A percentile compares a stretch with the other conserved stretches of the same genome.
These are phyloP conservation scores for Brasilioporus rufonigricans DNA, from an alignment of 768 basidiomycete species.

Conservation along the genomic window DNA sequence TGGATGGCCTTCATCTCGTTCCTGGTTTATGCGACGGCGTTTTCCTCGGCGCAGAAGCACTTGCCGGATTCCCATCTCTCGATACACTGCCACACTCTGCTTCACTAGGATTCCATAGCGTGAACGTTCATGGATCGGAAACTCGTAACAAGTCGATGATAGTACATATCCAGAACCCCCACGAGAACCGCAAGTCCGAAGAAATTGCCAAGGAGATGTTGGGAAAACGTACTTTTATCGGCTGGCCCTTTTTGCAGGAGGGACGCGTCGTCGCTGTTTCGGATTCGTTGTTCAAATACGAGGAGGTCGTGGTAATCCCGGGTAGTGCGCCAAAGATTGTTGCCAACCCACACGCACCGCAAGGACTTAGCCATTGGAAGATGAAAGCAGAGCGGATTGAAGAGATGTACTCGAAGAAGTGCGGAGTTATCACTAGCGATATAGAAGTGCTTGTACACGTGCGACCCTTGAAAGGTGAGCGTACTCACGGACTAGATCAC, in stretches of 20 bases:
- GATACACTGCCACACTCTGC: conserved; percentile 82
- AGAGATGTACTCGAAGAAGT: conserved; percentile 81
- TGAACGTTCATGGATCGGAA: conserved; percentile 91
- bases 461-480: conserved; percentile 83
- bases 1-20: conserved; percentile 80
- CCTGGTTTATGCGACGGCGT: conserved; percentile 89
- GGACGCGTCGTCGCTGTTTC: conserved; percentile 84
- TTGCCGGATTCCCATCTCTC: conserved; percentile 96
- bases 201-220: conserved; percentile 75
- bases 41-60: conserved; percentile 75
- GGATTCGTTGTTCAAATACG: conserved; percentile 84
- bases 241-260: conserved; percentile 96
- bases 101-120: conserved; percentile 77
- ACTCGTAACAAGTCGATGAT: conserved; percentile 93
- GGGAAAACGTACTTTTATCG: conserved; percentile 72
- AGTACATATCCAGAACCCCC: conserved; percentile 74
- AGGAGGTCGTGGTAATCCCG: conserved; percentile 57
- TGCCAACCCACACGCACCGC: conserved; percentile 68
- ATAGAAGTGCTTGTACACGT: conserved; percentile 85
- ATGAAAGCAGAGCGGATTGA: conserved; percentile 80
- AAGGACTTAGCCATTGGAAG: conserved; percentile 75
- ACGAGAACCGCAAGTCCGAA: conserved; percentile 64
- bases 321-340: conserved; percentile 55
- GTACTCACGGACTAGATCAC: background rate
- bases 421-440: conserved; percentile 79